Percentiles rank a stretch among this genome's conserved stretches.
Evolutionary conservation across 768 basidiomycete genomes (phyloP).

Genomic region (Lactarius hatsudake): DNA sequence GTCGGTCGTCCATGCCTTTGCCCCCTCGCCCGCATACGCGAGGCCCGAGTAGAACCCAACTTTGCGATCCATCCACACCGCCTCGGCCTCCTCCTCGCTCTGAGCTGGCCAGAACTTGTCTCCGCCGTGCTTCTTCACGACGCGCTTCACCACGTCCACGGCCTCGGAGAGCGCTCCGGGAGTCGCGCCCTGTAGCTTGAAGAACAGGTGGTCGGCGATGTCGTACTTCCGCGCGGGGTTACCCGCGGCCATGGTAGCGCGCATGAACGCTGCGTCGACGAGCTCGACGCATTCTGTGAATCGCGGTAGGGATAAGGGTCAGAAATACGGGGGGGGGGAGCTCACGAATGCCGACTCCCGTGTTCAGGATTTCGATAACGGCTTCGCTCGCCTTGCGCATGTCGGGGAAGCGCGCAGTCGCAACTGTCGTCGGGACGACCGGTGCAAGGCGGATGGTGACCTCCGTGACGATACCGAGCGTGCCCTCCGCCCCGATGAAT

Average conservation of each 20-base stretch:
- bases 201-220: constrained; percentile 64
- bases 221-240: constrained; percentile 34
- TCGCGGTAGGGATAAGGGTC: too few relatives aligned
- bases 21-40: constrained; percentile 51
- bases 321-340: background rate
- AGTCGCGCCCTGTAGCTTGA: constrained; percentile 81
- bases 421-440: constrained; percentile 76
- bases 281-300: constrained; percentile 78
- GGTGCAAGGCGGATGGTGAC: constrained; percentile 83
- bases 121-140: constrained; percentile 65
- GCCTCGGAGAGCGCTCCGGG: constrained; percentile 58
- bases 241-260: constrained; percentile 55
- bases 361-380: constrained; percentile 66
- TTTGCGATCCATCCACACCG: constrained; percentile 74
- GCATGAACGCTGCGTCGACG: constrained; percentile 69
- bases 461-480: constrained; percentile 88
- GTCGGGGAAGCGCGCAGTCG: constrained; percentile 76
- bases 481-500: constrained; percentile 81
- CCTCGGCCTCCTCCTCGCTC: constrained; percentile 59
- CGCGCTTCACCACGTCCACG: constrained; percentile 52
- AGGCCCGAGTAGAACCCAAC: constrained; percentile 58
- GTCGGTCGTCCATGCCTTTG: constrained; percentile 67
- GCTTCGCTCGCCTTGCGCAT: constrained; percentile 74
- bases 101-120: constrained; percentile 64
- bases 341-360: constrained; percentile 75